Base-by-base conservation (phyloP, 305 asterid species). In the Fraxinus paxiana region DNA sequence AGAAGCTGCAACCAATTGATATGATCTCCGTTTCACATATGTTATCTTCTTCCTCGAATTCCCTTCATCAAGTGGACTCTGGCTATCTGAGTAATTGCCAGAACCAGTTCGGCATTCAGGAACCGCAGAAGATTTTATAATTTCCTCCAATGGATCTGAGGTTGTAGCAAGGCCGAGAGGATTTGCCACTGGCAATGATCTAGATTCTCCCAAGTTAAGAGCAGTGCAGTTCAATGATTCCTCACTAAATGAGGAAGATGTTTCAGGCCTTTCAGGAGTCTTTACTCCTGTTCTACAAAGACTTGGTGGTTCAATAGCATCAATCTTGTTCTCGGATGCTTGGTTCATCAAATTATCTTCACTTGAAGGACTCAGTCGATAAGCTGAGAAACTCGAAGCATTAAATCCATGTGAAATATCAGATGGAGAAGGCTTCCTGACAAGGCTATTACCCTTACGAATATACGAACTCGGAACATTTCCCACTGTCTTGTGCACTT, bases 401-500 rank as follows among this genome's bases (percentile, higher is more conserved):
- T 80, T 88, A 46, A 80, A 81, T 77, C 88, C 90, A 80, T 81
- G 84, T 69, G 89, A 77, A 84, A 81, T 10, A 73, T 77, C 84
- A 85, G 91, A 85, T 1, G 82, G 88, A 41, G 88, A 83, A 82
- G 90, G 82, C 76, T 90, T 92, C 81, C 99, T 89, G 75, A 93
- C 94, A 63, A 96, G 91, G 86, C 95, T 92, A 85, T 96, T 94
- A 79, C 97, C 98, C 88, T 90, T 91, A 69, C 98, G 92, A 76
- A 90, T 77, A 88, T 94, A 96, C 73, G 97, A 88, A 82, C 81
- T 90, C 63, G 76, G 88, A 72, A 54, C 54, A 77, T 71, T 77
- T 6, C 78, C 80, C 78, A 84, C 31, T 51, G 82, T 84, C 86
- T 88, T 88, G 73, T 87, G 78, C 63, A 79, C 82, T 72, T 75